These are phyloP conservation scores for Noccaea caerulescens DNA, from an alignment of 345 rosid genomes.

Conservation along the genomic window DNA sequence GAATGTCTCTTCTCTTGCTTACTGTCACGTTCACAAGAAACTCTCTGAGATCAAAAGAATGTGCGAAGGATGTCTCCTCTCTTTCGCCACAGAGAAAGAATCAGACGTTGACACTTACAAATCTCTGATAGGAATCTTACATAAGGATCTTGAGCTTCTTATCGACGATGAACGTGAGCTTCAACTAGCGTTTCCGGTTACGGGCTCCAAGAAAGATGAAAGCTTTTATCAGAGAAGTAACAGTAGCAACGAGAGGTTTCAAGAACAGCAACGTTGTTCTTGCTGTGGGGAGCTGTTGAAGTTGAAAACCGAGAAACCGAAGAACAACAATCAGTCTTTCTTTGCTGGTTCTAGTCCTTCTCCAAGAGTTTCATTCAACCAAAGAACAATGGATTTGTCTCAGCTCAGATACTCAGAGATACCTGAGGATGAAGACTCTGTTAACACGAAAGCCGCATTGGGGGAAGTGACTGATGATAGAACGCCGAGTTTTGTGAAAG, in stretches of 20 bases:
- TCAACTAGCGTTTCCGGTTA: conserved; percentile 50
- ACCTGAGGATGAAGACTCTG: conserved; percentile 36
- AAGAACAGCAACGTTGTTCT: conserved; percentile 48
- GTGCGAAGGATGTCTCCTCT: conserved; percentile 96
- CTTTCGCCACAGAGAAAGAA: conserved; percentile 84
- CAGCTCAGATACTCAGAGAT: conserved; percentile 30
- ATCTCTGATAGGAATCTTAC: conserved; percentile 77
- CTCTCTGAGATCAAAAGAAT: conserved; percentile 78
- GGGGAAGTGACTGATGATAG: conserved; percentile 50
- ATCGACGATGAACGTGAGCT: conserved; percentile 66
- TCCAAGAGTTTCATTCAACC: conserved; percentile 65
- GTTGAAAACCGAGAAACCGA: conserved; percentile 45
- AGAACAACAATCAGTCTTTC: conserved; percentile 42
- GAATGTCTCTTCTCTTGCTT: conserved; percentile 79
- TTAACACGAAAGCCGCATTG: conserved; percentile 26
- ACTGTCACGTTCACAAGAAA: conserved; percentile 83
- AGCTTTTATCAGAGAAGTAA: conserved; percentile 26
- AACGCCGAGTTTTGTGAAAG: conserved; percentile 56
- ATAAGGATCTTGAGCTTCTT: conserved; percentile 76
- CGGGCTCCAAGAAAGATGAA: conserved; percentile 50
- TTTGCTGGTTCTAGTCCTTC: conserved; percentile 71
- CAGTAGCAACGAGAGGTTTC: conserved; percentile 27
- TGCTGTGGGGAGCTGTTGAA: conserved; percentile 80
- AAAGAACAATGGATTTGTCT: conserved; percentile 36
- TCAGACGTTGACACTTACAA: conserved; percentile 82